Base-by-base conservation (phyloP, 306 rosid species). In the Ochetophila trinervis region DNA sequence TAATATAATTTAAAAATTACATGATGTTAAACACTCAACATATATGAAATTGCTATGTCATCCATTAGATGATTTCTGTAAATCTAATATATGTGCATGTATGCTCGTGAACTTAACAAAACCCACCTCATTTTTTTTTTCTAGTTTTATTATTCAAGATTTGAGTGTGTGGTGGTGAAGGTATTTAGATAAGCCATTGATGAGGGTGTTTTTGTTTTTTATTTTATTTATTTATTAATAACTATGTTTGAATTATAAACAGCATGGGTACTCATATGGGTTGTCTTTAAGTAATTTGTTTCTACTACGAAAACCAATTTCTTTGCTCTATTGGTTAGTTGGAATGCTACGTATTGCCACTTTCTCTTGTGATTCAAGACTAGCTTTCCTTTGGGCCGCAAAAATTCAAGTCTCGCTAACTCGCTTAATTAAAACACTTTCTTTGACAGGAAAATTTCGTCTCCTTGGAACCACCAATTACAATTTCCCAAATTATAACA, bases 201-300 rank as follows among this genome's bases (percentile, higher is more conserved):
- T 6, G 45, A 36, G 78, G 11, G 5, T 56, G 67, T 56, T 22
- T 53, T 53, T 63, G 17, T 71, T 60, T 65, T 79, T 32, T 75
- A n/a, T n/a, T n/a, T n/a, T n/a, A n/a, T n/a, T n/a, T n/a, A n/a
- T n/a, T n/a, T n/a, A n/a, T n/a, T n/a, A n/a, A n/a, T n/a, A n/a
- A n/a, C n/a, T n/a, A 19, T 51, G 55, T 77, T 53, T 63, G 77
- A 68, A 36, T 36, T 36, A 61, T 52, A 42, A 32, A 76, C 65
- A 60, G 70, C 78, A 78, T 80, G 78, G 76, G 70, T 74, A 78
- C 69, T 80, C 84, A 80, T 80, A 72, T 82, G 86, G 84, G 74
- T 71, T 87, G 88, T 85, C 83, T 74, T 66, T 67, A 17, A 60
- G 40, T 37, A 37, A 40, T 60, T 49, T 20, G 18, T 57, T 37